phyloP scores from a whole-genome alignment of 2,329 filamentous ascomycete genomes.

The Diaporthe sp. region DNA sequence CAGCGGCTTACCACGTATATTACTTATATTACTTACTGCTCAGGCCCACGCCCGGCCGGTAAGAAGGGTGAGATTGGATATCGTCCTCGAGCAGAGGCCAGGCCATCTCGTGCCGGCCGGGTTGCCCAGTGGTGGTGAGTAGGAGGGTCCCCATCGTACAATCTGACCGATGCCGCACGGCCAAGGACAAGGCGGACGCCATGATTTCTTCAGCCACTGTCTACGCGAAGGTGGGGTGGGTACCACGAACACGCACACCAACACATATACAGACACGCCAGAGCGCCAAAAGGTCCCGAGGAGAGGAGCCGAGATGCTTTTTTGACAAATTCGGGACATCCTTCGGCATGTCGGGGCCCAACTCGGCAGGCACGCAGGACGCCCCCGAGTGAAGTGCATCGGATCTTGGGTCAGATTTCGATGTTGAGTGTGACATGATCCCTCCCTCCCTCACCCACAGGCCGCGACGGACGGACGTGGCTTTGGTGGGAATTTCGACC shows the following conservation, averaged over 20 bases:
- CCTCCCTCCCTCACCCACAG: neutral
- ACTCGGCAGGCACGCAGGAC: neutral
- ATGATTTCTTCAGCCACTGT: slow-evolving; percentile 1
- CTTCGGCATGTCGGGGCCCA: neutral
- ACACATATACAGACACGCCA: neutral
- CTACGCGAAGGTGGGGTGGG: neutral
- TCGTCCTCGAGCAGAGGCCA: neutral
- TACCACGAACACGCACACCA: neutral
- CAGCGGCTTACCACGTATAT: neutral
- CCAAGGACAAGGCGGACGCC: slow-evolving; percentile 9
- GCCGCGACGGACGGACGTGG: neutral
- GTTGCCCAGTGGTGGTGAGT: too few species aligned
- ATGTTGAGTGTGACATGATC: neutral
- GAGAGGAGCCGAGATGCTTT: neutral
- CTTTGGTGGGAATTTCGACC: too few species aligned
- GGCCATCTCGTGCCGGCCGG: neutral
- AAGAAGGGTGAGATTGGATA: neutral
- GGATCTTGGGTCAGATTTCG: slow-evolving; percentile 14
- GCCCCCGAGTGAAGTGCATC: neutral
- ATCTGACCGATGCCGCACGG: slow-evolving; percentile 10
- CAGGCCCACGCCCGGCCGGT: neutral
- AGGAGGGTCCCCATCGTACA: neutral
- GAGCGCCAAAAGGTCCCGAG: neutral
- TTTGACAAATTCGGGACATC: neutral
- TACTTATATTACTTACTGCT: neutral